phyloP scores from a whole-genome alignment of 78 protist genomes.

The Speleostelium caveatum region DNA sequence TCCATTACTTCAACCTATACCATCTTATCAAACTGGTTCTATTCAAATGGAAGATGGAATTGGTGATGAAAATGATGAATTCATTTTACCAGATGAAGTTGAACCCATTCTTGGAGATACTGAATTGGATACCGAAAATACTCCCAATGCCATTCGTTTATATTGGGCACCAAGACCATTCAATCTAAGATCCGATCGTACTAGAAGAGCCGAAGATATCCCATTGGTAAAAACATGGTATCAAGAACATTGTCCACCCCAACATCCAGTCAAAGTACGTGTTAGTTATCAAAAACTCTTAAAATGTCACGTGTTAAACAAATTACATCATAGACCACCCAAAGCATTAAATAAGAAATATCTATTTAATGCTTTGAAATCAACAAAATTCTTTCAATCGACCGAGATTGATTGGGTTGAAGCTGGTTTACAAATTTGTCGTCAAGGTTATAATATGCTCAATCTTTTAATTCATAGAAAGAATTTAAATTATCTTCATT shows the following conservation, averaged over 20 bases:
- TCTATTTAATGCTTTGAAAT: constrained; percentile 89
- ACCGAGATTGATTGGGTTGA: constrained; percentile 99
- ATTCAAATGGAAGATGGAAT: too few species aligned
- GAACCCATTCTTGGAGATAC: constrained; percentile 79
- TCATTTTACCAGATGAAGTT: constrained; percentile 75
- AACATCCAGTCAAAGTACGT: constrained; percentile 97
- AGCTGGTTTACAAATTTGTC: constrained; percentile 99
- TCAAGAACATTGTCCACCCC: constrained; percentile 97
- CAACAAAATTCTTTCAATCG: constrained; percentile 98
- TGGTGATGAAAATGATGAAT: constrained; percentile 79
- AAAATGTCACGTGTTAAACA: constrained; percentile 96
- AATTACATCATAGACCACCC: constrained; percentile 91
- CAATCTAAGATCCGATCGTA: constrained; percentile 93
- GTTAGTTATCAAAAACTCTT: constrained; percentile 99
- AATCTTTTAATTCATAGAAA: constrained; percentile 99
- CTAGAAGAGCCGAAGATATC: constrained; percentile 96
- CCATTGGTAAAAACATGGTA: constrained; percentile 98
- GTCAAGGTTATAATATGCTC: constrained; percentile 99
- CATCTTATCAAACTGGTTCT: constrained; percentile 72
- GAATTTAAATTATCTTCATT: constrained; percentile 98
- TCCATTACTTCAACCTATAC: constrained; percentile 96
- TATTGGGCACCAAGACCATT: constrained; percentile 99
- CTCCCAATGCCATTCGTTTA: constrained; percentile 96
- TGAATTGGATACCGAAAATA: constrained; percentile 91
- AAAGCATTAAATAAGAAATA: constrained; percentile 92